Base-by-base conservation (phyloP, 805 yeast genomes). In the Metschnikowia gelsemii region DNA sequence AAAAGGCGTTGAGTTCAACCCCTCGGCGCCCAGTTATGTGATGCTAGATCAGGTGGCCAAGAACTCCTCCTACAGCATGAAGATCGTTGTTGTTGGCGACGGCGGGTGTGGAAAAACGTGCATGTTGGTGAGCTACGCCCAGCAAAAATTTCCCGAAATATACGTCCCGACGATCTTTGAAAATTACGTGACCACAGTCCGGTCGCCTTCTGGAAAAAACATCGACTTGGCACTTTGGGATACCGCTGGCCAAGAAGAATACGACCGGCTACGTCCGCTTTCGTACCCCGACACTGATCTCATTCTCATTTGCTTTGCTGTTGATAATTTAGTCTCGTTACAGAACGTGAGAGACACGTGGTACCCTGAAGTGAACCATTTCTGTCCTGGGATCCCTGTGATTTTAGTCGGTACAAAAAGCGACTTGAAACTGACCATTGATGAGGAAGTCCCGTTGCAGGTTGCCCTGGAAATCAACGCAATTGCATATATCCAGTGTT, bases 21-120 rank as follows among this genome's bases (percentile, higher is more conserved):
- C 73, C 1, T 43, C 52, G 17, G 62, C 66, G 16, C 73, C 74
- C 11, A 38, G 58, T 22, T 70, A 63, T 46, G 49, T 56, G 11
- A 58, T 65, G 46, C 64, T 61, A 39, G 46, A 54, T 17, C 46
- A 43, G 37, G 47, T 56, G 34, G 34, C 53, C 23, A 50, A 47
- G 27, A 47, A 52, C 30, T 48, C 55, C 12, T 40, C 44, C 30
- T 52, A 57, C 47, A 51, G 54, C 49, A 62, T 68, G 67, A 85
- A 85, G 56, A 65, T 86, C 5, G 95, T 87, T 9, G 84, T 84
- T 20, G 93, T 88, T 8, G 96, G 96, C 6, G 96, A 87, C 61
- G 89, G 91, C 54, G 90, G 87, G 13, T 83, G 93, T 58, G 96
- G 96, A n/a, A 87, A 87, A 60, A 88, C 96, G 0, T 84, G 90